Conservation (phyloP, 2,329 filamentous ascomycete species). For the Fusarium anguioides region DNA sequence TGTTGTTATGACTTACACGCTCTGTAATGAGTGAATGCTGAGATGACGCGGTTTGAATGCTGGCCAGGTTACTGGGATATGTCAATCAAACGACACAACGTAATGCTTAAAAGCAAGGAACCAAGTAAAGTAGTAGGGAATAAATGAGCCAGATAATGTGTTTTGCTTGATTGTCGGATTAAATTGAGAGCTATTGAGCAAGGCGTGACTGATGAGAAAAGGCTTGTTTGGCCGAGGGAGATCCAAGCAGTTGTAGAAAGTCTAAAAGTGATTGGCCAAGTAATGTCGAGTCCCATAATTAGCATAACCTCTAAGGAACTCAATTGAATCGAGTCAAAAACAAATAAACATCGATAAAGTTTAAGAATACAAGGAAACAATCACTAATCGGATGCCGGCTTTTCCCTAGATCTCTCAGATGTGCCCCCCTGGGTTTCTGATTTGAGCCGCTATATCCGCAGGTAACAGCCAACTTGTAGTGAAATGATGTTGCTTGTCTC, state of each 20-base stretch:
- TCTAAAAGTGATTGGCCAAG: constrained; percentile 3
- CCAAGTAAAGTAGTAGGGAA: accelerated
- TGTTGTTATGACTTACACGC: constrained; percentile 12
- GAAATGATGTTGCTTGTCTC: constrained; percentile 13
- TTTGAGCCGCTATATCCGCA: no score
- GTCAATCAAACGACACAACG: background rate
- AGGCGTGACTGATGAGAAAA: background rate
- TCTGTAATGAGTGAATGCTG: background rate
- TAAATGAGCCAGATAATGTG: background rate
- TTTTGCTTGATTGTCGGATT: background rate
- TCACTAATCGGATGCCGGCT: constrained; percentile 1
- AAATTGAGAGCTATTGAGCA: background rate
- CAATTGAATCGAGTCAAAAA: background rate
- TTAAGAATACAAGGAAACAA: background rate
- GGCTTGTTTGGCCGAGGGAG: constrained; percentile 5
- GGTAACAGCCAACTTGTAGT: background rate
- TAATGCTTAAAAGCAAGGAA: accelerated
- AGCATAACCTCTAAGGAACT: background rate
- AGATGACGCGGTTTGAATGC: background rate
- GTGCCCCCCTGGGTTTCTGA: no score
- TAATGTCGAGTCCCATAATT: background rate
- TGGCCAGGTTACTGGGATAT: background rate
- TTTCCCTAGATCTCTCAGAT: background rate
- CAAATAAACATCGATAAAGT: background rate
- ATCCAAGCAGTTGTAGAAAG: background rate